Evolutionary conservation across 306 rosid species (phyloP).

Genomic region (Hippophae tibetana): DNA sequence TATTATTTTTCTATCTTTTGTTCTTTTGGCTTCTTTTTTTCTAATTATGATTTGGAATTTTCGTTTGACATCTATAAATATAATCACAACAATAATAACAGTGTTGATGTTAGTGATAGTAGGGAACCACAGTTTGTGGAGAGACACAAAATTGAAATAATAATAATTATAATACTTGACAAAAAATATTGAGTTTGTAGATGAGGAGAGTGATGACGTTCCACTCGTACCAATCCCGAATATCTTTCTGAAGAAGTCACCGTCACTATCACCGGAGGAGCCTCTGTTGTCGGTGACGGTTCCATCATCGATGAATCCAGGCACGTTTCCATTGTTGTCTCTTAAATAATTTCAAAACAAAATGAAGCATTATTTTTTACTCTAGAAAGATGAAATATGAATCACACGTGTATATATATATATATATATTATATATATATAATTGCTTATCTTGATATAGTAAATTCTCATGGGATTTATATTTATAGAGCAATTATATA

Average conservation of each 20-base stretch:
- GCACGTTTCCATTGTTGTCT: constrained; percentile 41
- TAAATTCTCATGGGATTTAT: too few relatives aligned
- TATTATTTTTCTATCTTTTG: constrained; percentile 5
- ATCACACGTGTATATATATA: too few relatives aligned
- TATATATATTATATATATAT: too few relatives aligned
- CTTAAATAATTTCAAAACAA: constrained; percentile 32
- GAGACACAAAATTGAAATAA: constrained; percentile 42
- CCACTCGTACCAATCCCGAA: constrained; percentile 29
- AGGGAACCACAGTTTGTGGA: constrained; percentile 33
- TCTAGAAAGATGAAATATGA: background rate
- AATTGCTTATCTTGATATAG: too few relatives aligned
- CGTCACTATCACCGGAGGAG: constrained; percentile 33
- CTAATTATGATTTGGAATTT: constrained; percentile 10
- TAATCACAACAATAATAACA: constrained; percentile 13
- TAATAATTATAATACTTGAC: constrained; percentile 37
- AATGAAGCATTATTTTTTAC: background rate
- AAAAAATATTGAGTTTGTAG: constrained; percentile 32
- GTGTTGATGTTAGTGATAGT: constrained; percentile 13
- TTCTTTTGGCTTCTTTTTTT: background rate
- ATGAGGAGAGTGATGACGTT: constrained; percentile 24
- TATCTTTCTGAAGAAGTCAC: constrained; percentile 66
- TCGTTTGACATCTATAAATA: constrained; percentile 20
- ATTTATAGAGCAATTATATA: too few relatives aligned
- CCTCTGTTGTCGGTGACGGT: constrained; percentile 31
- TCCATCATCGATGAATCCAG: constrained; percentile 42